Evolutionary conservation across 2,329 filamentous ascomycete species (phyloP).

Genomic region (Claviceps arundinis): DNA sequence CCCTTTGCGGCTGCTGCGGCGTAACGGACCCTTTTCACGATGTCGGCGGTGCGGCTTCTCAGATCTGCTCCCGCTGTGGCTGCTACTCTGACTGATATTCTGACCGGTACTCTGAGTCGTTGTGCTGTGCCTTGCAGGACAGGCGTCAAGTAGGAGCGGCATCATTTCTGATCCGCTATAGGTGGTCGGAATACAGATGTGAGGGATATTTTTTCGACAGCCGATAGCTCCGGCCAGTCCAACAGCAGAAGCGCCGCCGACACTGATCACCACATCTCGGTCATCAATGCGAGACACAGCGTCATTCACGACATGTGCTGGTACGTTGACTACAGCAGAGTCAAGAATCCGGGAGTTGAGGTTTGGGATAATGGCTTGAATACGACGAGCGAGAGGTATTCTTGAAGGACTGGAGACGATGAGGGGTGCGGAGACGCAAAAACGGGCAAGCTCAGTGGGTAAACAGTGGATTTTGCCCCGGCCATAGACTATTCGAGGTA

Average conservation of each 20-base stretch:
- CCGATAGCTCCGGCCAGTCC: constrained; percentile 43
- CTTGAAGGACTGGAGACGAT: constrained; percentile 26
- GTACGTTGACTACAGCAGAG: constrained; percentile 17
- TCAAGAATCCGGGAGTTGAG: constrained; percentile 20
- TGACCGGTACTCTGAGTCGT: not conserved
- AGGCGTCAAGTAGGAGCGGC: constrained; percentile 9
- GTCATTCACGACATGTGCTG: constrained; percentile 15
- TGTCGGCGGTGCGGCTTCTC: not conserved
- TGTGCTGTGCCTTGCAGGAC: constrained; percentile 8
- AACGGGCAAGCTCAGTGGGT: constrained; percentile 19
- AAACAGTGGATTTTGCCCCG: constrained; percentile 19
- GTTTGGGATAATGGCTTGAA: constrained; percentile 21
- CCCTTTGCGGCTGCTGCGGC: constrained; percentile 1
- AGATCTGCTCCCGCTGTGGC: not conserved
- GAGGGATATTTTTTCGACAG: constrained; percentile 37
- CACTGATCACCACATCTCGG: constrained; percentile 45
- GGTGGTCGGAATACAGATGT: constrained; percentile 46
- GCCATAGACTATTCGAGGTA: constrained; percentile 23
- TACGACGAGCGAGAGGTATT: constrained; percentile 18
- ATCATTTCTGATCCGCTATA: constrained; percentile 50
- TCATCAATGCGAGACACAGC: constrained; percentile 17
- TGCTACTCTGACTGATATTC: not conserved
- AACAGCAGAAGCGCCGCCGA: constrained; percentile 50
- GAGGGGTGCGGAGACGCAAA: constrained; percentile 20
- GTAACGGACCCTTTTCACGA: not conserved